phyloP scores from a whole-genome alignment of 2,329 filamentous ascomycete species.

The Endothia cerciana region DNA sequence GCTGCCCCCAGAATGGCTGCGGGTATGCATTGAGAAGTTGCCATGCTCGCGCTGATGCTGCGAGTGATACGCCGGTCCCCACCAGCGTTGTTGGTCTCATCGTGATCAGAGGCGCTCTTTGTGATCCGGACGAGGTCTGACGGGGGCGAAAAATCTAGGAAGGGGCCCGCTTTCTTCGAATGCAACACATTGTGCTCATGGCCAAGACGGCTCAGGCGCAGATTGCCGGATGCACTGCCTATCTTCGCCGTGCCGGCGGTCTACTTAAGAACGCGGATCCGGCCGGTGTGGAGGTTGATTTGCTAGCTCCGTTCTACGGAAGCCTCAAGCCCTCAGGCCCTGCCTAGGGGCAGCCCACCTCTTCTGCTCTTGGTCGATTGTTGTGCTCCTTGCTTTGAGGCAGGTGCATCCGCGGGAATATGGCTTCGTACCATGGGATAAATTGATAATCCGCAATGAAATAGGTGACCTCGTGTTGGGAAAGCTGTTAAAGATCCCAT shows the following conservation, averaged over 20 bases:
- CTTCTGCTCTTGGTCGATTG: not conserved
- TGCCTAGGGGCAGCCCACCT: too few species aligned
- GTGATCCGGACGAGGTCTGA: not conserved
- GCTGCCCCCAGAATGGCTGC: slow-evolving; percentile 1
- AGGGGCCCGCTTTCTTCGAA: not conserved
- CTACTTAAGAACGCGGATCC: not conserved
- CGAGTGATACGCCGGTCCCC: not conserved
- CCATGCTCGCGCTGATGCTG: slow-evolving; percentile 16
- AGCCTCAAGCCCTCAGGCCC: too few species aligned
- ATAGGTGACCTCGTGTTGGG: too few species aligned
- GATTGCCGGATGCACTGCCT: slow-evolving; percentile 4
- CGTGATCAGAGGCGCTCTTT: not conserved
- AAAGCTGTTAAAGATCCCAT: too few species aligned
- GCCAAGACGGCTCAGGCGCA: not conserved
- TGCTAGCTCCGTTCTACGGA: too few species aligned
- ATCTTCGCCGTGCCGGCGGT: slow-evolving; percentile 2
- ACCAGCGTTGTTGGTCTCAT: slow-evolving; percentile 19
- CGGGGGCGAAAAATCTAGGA: not conserved
- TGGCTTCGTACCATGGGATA: too few species aligned
- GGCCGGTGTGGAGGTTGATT: not conserved
- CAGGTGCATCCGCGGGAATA: too few species aligned
- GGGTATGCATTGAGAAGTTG: slow-evolving; percentile 16
- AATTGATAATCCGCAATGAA: too few species aligned
- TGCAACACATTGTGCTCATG: not conserved
- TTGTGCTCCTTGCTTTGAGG: not conserved